Evolutionary conservation across 192 early-diverging fungal species (phyloP).

Genomic region (Gonapodya prolifera): DNA sequence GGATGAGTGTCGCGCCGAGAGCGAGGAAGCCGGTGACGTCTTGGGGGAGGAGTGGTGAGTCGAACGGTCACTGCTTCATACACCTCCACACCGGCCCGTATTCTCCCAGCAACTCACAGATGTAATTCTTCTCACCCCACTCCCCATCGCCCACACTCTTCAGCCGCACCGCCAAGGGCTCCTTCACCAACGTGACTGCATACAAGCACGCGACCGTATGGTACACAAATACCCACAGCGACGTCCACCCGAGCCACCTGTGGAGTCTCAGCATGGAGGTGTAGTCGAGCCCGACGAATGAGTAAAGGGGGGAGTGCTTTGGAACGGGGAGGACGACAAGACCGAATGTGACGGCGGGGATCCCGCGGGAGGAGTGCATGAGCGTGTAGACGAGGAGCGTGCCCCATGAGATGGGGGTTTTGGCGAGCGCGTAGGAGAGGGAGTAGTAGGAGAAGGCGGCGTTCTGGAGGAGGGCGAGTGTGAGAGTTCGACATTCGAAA

Average conservation of each 20-base stretch:
- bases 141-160: background rate
- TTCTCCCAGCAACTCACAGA: background rate
- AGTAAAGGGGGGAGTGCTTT: background rate
- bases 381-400: background rate
- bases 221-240: background rate
- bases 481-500: background rate
- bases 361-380: background rate
- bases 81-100: too few species aligned
- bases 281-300: background rate
- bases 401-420: background rate
- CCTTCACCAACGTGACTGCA: background rate
- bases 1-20: background rate
- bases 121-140: background rate
- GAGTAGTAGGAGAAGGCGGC: background rate
- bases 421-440: background rate
- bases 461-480: too few species aligned
- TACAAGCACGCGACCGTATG: background rate
- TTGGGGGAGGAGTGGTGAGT: background rate
- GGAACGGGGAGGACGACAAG: background rate
- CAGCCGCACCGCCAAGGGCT: background rate
- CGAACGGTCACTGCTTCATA: too few species aligned
- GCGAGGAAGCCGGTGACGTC: background rate
- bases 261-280: background rate
- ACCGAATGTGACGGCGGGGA: background rate
- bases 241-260: background rate